Conservation (phyloP, 768 basidiomycete species). For the Tricholoma terreum region DNA sequence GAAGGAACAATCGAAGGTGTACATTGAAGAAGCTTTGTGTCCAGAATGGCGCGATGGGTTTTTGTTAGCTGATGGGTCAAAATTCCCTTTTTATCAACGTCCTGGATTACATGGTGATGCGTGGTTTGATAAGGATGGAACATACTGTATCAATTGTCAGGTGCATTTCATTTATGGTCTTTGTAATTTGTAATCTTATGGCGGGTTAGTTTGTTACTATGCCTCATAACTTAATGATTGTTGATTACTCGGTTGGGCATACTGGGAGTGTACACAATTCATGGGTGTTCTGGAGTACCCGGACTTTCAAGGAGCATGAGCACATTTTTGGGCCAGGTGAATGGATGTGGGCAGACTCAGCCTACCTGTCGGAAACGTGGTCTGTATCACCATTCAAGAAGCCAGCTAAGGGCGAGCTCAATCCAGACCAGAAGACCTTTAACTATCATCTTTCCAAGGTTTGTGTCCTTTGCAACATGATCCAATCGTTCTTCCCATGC, state of each 20-base stretch:
- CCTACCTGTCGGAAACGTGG: constrained; percentile 20
- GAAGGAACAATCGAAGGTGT: constrained; percentile 8
- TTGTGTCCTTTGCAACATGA: not conserved
- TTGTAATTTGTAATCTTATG: not conserved
- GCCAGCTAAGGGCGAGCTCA: constrained; percentile 12
- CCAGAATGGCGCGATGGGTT: constrained; percentile 22
- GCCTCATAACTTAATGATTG: constrained; percentile 17
- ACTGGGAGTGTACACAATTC: constrained; percentile 16
- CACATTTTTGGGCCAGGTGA: constrained; percentile 17
- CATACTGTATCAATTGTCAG: constrained; percentile 17
- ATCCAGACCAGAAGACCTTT: constrained; percentile 10
- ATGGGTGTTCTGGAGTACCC: constrained; percentile 18
- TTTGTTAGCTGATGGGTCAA: constrained; percentile 23
- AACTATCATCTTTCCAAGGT: constrained; percentile 14
- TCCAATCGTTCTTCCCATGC: not conserved
- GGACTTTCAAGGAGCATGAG: constrained; percentile 12
- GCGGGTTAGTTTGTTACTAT: constrained; percentile 4
- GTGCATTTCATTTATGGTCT: constrained; percentile 6
- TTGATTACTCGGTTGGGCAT: not conserved
- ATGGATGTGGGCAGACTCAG: constrained; percentile 31
- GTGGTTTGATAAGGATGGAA: constrained; percentile 18
- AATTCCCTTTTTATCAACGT: constrained; percentile 18
- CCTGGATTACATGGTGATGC: constrained; percentile 22
- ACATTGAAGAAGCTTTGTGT: constrained; percentile 7
- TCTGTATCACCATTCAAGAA: constrained; percentile 22